A percentile compares a stretch with the other conserved stretches of the same genome.
Evolutionary conservation across 192 early-diverging fungal genomes (phyloP).

Genomic region (Coemansia pectinata): DNA sequence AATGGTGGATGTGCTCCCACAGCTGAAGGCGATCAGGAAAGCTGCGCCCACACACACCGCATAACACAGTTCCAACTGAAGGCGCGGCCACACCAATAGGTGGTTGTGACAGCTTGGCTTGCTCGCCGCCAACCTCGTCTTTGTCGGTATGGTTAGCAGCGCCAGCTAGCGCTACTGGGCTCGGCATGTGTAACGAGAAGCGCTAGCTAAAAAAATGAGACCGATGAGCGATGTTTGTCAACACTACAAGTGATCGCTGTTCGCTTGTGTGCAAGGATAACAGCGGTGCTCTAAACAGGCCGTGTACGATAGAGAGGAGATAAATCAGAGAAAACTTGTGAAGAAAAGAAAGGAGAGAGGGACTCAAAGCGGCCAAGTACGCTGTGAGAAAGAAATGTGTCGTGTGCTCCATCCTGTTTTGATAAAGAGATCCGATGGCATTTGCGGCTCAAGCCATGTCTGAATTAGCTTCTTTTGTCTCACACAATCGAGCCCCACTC

Average conservation of each 20-base stretch:
- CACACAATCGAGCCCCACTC: not conserved
- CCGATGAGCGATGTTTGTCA: not conserved
- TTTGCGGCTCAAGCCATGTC: not conserved
- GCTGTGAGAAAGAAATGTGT: not conserved
- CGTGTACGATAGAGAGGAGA: not conserved
- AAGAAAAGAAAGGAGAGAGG: not conserved
- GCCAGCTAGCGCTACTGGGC: not conserved
- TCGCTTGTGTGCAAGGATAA: not conserved
- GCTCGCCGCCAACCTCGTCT: not conserved
- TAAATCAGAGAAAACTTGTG: not conserved
- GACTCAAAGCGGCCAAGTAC: not conserved
- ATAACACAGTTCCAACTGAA: slow-evolving; percentile 8
- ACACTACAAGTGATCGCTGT: not conserved
- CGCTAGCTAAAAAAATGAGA: not conserved
- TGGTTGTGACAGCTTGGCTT: not conserved
- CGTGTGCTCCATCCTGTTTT: not conserved
- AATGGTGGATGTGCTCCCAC: slow-evolving; percentile 44
- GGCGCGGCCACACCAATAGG: not conserved
- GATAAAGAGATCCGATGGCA: not conserved
- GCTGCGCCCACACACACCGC: slow-evolving; percentile 36
- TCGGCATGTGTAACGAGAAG: not conserved
- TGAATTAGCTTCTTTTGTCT: not conserved
- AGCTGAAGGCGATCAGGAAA: slow-evolving; percentile 26
- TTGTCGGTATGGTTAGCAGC: not conserved
- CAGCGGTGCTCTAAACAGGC: not conserved